Evolutionary conservation across 164 flowering plant genomes (phyloP).

Genomic region (Hamamelis virginiana): DNA sequence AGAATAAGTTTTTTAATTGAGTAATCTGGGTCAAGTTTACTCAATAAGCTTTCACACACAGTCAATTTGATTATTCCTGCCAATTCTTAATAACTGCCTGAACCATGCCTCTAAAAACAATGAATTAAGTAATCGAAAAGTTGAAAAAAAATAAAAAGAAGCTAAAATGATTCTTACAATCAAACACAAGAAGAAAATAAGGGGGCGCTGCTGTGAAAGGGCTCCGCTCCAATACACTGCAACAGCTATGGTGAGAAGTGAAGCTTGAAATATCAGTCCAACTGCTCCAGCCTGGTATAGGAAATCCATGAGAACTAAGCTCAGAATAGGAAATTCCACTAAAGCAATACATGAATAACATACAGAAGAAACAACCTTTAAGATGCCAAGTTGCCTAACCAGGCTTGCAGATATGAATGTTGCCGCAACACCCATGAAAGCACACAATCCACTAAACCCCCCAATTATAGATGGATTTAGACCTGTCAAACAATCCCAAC

Average conservation of each 20-base stretch:
- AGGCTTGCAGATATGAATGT: constrained; percentile 84
- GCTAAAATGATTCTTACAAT: constrained; percentile 56
- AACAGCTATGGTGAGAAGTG: constrained; percentile 82
- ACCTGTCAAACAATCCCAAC: constrained; percentile 46
- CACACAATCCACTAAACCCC: constrained; percentile 92
- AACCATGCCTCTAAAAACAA: not conserved
- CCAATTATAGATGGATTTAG: constrained; percentile 88
- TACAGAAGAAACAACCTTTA: constrained; percentile 64
- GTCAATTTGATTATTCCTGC: not conserved
- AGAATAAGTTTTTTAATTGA: not conserved
- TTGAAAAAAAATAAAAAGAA: no score
- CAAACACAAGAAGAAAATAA: constrained; percentile 72
- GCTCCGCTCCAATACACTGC: constrained; percentile 87
- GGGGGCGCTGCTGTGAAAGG: constrained; percentile 69
- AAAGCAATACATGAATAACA: not conserved
- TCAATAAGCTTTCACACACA: not conserved
- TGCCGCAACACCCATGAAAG: constrained; percentile 97
- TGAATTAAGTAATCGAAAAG: not conserved
- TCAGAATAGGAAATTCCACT: constrained; percentile 1
- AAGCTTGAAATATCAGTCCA: constrained; percentile 86
- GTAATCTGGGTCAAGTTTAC: no score
- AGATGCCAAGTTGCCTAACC: constrained; percentile 74
- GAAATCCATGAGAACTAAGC: constrained; percentile 21
- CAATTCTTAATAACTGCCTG: no score
- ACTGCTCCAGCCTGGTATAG: constrained; percentile 87